These are phyloP conservation scores for Metschnikowia chrysomelidarum DNA, from an alignment of 805 yeast genomes.

Conservation along the genomic window DNA sequence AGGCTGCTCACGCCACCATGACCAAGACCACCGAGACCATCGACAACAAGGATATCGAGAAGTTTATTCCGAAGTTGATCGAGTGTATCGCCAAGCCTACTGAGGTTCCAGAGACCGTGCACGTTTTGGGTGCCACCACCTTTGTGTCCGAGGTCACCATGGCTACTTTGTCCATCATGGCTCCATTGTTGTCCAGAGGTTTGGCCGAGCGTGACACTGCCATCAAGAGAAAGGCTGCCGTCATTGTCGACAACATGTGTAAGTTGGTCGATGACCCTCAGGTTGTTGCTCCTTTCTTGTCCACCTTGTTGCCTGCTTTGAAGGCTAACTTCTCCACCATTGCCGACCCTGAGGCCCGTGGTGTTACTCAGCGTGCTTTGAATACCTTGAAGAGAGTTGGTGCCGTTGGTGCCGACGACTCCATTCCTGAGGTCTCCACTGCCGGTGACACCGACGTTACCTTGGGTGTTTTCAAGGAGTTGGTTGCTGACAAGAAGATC, in stretches of 20 bases:
- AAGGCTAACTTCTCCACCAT: constrained; percentile 91
- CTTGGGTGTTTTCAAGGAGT: constrained; percentile 71
- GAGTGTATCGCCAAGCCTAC: constrained; percentile 96
- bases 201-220: constrained; percentile 99
- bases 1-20: constrained; percentile 93
- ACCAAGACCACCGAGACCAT: constrained; percentile 95
- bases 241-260: constrained; percentile 99
- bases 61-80: constrained; percentile 97
- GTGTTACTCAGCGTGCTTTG: constrained; percentile 95
- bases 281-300: constrained; percentile 99
- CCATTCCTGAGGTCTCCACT: constrained; percentile 94
- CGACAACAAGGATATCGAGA: constrained; percentile 99
- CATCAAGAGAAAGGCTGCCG: constrained; percentile 99
- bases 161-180: constrained; percentile 99
- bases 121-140: constrained; percentile 98
- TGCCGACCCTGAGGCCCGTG: constrained; percentile 99
- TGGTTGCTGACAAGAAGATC: constrained; percentile 64
- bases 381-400: constrained; percentile 98
- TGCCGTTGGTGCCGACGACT: constrained; percentile 87
- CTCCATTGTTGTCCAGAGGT: constrained; percentile 98
- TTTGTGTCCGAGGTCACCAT: constrained; percentile 99
- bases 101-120: constrained; percentile 98
- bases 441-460: constrained; percentile 97
- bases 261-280: constrained; percentile 99
- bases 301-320: constrained; percentile 92